Evolutionary conservation across 129 eudicot species (phyloP), one percentile per base, ranked within the genome.

Genomic region (Sambucus nigra): DNA sequence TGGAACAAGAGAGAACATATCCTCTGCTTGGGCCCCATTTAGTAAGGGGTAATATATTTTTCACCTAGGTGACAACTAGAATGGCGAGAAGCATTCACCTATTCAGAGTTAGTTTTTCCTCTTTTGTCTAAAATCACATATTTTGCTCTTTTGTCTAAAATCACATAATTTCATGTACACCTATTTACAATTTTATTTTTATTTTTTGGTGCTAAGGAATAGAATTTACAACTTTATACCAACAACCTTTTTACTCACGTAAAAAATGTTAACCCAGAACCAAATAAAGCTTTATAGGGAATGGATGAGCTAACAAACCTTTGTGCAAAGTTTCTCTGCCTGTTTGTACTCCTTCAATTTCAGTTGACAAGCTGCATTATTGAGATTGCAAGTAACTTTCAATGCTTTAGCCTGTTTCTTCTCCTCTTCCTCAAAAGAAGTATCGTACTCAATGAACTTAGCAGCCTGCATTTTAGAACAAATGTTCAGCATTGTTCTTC

Each of bases 301-400:
- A 1, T 2, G 42, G 13, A 35, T 3, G 2, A 8, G 42, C 42
- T 35, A 35, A 35, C 12, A 8, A 35, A 86, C 96, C 94, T 80
- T 84, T 28, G 97, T 77, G 69, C 97, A 88, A 1, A 88, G 94
- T 67, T 88, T 84, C 84, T 75, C 87, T 0, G 88, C 95, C 63
- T 80, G 61, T 67, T 84, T 88, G 57, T 88, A 88, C 3, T 84
- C 97, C 60, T 84, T 88, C 66, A 88, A 38, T 67, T 84, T 84
- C 69, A 88, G 69, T 67, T 88, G 80, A 76, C 92, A 88, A 0
- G 97, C 97, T 15, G 95, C 92, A 64, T 81, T 69, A 63, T 88
- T 88, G 29, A 88, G 56, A 44, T 84, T 80, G 77, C 95, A 80
- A 1, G 80, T 59, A 2, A 80, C 67, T 65, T 80, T 88, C 55